These are phyloP conservation scores for Neolentinus lepideus DNA, from an alignment of 1,284 basidiomycete species.

Conservation along the genomic window DNA sequence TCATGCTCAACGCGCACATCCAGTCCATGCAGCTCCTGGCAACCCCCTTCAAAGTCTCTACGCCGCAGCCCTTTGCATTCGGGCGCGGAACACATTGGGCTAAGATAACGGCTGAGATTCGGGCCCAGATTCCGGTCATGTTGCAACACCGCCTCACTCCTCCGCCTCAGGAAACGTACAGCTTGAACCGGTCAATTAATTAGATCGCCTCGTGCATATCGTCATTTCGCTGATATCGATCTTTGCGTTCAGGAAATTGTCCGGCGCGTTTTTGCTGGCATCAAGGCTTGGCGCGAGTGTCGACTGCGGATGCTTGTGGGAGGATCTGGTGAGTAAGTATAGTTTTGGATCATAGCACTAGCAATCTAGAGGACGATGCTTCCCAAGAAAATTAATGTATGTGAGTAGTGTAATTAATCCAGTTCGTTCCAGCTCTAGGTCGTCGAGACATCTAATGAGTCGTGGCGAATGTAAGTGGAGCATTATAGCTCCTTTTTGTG, in stretches of 20 bases:
- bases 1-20: slow-evolving; percentile 88
- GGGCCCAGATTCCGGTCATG: slow-evolving; percentile 87
- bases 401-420: not conserved
- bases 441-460: not conserved
- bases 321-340: slow-evolving; percentile 39
- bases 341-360: slow-evolving; percentile 12
- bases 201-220: slow-evolving; percentile 1
- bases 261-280: slow-evolving; percentile 90
- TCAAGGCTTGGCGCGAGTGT: slow-evolving; percentile 75
- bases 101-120: slow-evolving; percentile 67
- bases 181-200: slow-evolving; percentile 70
- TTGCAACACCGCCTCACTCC: slow-evolving; percentile 84
- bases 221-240: not conserved
- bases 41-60: slow-evolving; percentile 65
- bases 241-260: slow-evolving; percentile 77
- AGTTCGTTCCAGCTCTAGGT: not conserved
- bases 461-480: not conserved
- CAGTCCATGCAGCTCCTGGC: slow-evolving; percentile 80
- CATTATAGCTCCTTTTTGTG: slow-evolving; percentile 27
- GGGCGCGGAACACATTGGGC: slow-evolving; percentile 59
- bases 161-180: slow-evolving; percentile 92
- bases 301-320: slow-evolving; percentile 72
- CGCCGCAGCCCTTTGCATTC: slow-evolving; percentile 67
- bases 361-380: not conserved
- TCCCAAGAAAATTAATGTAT: not conserved